Conservation (phyloP, 2,329 filamentous ascomycete species). For the Colletotrichum orbiculare region DNA sequence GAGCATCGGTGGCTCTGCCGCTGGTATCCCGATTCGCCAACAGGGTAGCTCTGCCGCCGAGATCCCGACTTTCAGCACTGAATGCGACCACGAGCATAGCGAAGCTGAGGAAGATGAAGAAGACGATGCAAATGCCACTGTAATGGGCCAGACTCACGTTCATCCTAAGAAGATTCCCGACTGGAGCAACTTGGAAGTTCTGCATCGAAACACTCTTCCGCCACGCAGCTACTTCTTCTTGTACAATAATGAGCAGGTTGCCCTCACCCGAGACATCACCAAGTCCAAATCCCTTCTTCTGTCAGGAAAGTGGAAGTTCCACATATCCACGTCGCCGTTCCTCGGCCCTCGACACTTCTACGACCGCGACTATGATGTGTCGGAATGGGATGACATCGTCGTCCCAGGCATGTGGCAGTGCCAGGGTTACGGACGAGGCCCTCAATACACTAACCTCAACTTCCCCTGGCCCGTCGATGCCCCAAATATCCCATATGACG, state of each 20-base stretch:
- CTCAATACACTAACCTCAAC: conserved; percentile 77
- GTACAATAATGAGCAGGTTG: conserved; percentile 59
- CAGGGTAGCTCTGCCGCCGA: conserved; percentile 15
- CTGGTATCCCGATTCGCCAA: conserved; percentile 11
- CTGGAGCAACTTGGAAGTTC: conserved; percentile 68
- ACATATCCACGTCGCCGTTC: conserved; percentile 58
- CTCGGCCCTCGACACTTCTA: conserved; percentile 56
- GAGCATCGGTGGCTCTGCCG: conserved; percentile 19
- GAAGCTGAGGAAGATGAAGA: conserved; percentile 7
- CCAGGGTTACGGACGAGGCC: conserved; percentile 71
- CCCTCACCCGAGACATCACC: conserved; percentile 53
- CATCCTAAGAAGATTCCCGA: conserved; percentile 56
- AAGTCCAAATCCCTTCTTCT: conserved; percentile 55
- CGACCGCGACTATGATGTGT: conserved; percentile 48
- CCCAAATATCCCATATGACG: conserved; percentile 71
- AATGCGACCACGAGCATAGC: too few relatives aligned
- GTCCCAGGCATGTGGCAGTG: conserved; percentile 80
- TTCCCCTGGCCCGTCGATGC: conserved; percentile 76
- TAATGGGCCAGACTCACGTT: conserved; percentile 28
- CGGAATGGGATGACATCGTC: conserved; percentile 60
- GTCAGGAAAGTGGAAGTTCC: conserved; percentile 67
- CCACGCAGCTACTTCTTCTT: conserved; percentile 66
- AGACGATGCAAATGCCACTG: not conserved
- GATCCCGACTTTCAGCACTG: too few relatives aligned
- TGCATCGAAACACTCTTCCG: conserved; percentile 67